phyloP scores from a whole-genome alignment of 371 early-diverging fungal species.

The Basidiobolus meristosporus region DNA sequence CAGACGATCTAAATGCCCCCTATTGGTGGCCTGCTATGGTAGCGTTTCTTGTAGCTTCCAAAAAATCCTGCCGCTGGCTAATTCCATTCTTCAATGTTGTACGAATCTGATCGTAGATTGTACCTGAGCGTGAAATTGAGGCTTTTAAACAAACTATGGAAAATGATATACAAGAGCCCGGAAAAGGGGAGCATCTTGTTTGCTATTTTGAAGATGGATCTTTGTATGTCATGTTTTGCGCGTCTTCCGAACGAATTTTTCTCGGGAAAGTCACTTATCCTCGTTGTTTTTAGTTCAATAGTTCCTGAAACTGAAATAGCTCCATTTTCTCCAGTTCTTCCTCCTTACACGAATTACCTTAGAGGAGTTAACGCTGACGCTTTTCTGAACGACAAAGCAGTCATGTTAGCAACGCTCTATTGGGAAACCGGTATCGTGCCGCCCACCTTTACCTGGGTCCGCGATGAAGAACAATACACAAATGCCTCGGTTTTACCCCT shows the following conservation, averaged over 20 bases:
- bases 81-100: background rate
- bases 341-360: conserved; percentile 18
- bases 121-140: conserved; percentile 17
- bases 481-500: too few species aligned
- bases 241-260: too few species aligned
- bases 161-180: conserved; percentile 12
- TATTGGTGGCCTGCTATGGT: conserved; percentile 52
- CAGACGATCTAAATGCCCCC: conserved; percentile 22
- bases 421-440: conserved; percentile 18
- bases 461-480: conserved; percentile 3
- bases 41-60: background rate
- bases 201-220: conserved; percentile 37
- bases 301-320: conserved; percentile 19
- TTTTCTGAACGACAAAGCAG: conserved; percentile 21
- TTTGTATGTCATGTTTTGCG: conserved; percentile 11
- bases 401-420: conserved; percentile 20
- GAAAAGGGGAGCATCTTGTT: conserved; percentile 22
- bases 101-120: conserved; percentile 12
- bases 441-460: conserved; percentile 17
- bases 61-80: background rate
- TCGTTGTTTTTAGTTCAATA: conserved; percentile 8
- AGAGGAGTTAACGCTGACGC: conserved; percentile 12
- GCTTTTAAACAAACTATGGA: conserved; percentile 15
- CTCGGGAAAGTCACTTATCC: too few species aligned
- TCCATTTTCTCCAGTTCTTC: conserved; percentile 16